Evolutionary conservation across 257 asterid genomes (phyloP).

Genomic region (Jacaranda copaia): DNA sequence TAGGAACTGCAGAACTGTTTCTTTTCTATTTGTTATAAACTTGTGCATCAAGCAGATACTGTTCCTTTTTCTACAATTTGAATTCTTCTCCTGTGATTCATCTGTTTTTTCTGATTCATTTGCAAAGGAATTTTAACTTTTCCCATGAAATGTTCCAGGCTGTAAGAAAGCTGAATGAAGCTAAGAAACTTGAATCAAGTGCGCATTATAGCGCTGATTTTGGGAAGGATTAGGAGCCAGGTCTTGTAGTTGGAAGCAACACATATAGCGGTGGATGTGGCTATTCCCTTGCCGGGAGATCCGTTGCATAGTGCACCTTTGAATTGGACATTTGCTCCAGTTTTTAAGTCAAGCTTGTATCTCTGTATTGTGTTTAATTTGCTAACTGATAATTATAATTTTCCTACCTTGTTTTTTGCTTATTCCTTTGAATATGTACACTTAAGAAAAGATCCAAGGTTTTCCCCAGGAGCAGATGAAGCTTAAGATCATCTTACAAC

Average conservation of each 20-base stretch:
- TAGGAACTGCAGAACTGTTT: neutral
- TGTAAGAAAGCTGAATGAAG: slow-evolving; percentile 88
- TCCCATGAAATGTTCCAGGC: slow-evolving; percentile 57
- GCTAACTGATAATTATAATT: neutral
- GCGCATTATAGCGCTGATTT: slow-evolving; percentile 90
- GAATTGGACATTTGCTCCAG: neutral
- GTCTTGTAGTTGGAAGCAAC: neutral
- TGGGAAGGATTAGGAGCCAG: slow-evolving; percentile 67
- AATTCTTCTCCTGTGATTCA: neutral
- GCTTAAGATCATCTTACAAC: neutral
- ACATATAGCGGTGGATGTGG: neutral
- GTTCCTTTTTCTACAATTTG: neutral
- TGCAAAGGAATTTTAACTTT: neutral
- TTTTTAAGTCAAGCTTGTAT: slow-evolving; percentile 14
- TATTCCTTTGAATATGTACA: neutral
- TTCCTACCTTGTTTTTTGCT: neutral
- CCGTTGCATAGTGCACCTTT: neutral
- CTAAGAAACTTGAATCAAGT: slow-evolving; percentile 93
- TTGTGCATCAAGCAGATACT: neutral
- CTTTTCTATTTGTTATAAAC: neutral
- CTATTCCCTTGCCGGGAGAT: slow-evolving; percentile 5
- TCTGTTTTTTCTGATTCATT: neutral
- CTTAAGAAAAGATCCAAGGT: neutral
- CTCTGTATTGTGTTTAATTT: slow-evolving; percentile 25
- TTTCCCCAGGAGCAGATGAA: neutral